These are phyloP conservation scores for Didymella glomerata DNA, from an alignment of 2,329 filamentous ascomycete species.

Conservation along the genomic window DNA sequence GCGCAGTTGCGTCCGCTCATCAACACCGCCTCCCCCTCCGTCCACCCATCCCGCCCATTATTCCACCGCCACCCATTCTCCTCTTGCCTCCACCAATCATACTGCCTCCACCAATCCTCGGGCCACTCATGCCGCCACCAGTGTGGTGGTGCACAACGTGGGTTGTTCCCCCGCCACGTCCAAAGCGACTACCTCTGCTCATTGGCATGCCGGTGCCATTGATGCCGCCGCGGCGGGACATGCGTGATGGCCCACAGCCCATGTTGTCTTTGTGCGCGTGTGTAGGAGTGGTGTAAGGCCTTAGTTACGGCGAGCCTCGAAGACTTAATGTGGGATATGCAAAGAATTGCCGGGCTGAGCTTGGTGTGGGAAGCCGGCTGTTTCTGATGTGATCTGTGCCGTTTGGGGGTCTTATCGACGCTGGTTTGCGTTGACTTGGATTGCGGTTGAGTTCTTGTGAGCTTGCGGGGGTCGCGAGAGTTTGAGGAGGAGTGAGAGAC, in stretches of 20 bases:
- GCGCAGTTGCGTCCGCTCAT: not conserved
- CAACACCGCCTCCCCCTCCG: conserved; percentile 4
- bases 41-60: conserved; percentile 2
- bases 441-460: not conserved
- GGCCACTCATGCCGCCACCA: conserved; percentile 9
- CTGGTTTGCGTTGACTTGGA: conserved; percentile 8
- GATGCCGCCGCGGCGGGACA: conserved; percentile 11
- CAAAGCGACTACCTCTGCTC: conserved; percentile 13
- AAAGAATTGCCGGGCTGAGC: not conserved
- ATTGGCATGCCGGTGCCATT: conserved; percentile 10
- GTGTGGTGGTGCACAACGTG: conserved; percentile 17
- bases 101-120: conserved; percentile 6
- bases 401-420: conserved; percentile 1
- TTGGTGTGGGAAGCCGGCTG: not conserved
- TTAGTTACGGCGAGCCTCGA: not conserved
- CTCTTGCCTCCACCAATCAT: conserved; percentile 6
- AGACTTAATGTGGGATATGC: not conserved
- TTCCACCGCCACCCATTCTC: conserved; percentile 9
- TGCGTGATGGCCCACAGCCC: conserved; percentile 19
- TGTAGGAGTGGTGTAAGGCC: not conserved
- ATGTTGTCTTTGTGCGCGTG: not conserved
- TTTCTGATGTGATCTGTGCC: not conserved
- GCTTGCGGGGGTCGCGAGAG: not conserved
- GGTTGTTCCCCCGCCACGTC: conserved; percentile 8
- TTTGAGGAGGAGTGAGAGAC: conserved; percentile 2